These are phyloP conservation scores for Gossypium davidsonii DNA, from an alignment of 441 rosid species.

Conservation along the genomic window DNA sequence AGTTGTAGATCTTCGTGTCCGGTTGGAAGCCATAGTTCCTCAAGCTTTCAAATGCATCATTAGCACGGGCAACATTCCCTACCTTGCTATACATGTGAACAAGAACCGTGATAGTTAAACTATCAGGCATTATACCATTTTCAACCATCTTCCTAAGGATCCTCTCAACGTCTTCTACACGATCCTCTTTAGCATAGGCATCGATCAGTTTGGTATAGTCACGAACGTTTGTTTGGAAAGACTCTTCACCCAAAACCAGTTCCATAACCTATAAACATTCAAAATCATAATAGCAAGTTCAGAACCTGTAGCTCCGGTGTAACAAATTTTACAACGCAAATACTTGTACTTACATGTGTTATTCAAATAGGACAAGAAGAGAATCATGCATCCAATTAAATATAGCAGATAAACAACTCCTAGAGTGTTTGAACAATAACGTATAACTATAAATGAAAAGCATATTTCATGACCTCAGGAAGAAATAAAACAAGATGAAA, in stretches of 20 bases:
- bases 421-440: background rate
- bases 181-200: conserved; percentile 49
- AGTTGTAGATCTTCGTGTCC: conserved; percentile 42
- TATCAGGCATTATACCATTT: conserved; percentile 53
- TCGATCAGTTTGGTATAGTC: conserved; percentile 69
- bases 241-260: conserved; percentile 47
- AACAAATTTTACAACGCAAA: background rate
- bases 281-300: conserved; percentile 19
- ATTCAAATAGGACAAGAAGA: background rate
- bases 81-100: conserved; percentile 65
- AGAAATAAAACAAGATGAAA: background rate
- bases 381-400: background rate
- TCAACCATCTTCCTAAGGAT: conserved; percentile 62
- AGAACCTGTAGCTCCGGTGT: background rate
- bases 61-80: conserved; percentile 61
- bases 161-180: conserved; percentile 64
- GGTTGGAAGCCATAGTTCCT: conserved; percentile 55
- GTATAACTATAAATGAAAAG: background rate
- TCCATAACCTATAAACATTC: conserved; percentile 57
- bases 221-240: conserved; percentile 47
- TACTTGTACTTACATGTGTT: background rate
- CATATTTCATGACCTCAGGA: background rate
- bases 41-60: conserved; percentile 57
- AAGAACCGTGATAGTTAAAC: conserved; percentile 39
- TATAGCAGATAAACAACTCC: background rate